phyloP scores from a whole-genome alignment of 345 rosid genomes.

The Excoecaria agallocha region DNA sequence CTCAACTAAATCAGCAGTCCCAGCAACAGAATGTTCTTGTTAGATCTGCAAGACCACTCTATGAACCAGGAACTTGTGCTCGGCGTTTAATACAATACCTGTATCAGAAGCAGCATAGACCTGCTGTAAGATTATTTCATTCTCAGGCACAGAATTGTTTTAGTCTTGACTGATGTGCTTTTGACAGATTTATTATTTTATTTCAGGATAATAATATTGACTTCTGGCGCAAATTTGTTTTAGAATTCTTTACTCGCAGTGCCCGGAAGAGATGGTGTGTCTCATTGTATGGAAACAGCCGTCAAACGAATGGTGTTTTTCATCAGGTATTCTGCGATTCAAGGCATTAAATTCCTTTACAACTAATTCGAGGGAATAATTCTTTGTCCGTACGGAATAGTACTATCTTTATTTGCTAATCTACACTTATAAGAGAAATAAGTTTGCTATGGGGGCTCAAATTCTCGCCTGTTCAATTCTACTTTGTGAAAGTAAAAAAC shows the following conservation, averaged over 20 bases:
- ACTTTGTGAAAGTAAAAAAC: background rate
- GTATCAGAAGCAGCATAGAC: constrained; percentile 91
- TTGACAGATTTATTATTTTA: constrained; percentile 22
- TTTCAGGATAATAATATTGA: constrained; percentile 92
- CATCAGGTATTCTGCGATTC: constrained; percentile 60
- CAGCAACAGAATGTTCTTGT: constrained; percentile 71
- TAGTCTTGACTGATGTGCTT: constrained; percentile 8
- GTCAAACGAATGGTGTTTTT: constrained; percentile 89
- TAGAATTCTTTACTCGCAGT: constrained; percentile 82
- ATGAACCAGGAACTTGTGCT: constrained; percentile 97
- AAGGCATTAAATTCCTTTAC: no score
- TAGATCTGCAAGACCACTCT: constrained; percentile 66
- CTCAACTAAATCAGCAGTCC: constrained; percentile 69
- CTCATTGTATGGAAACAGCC: constrained; percentile 94
- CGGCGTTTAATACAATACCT: constrained; percentile 84
- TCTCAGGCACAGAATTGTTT: background rate
- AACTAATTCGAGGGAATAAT: no score
- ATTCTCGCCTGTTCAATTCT: background rate
- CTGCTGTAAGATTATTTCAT: constrained; percentile 56
- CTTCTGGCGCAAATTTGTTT: constrained; percentile 95
- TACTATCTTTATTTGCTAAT: background rate
- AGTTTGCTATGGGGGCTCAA: background rate
- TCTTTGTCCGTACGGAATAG: no score
- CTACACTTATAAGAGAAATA: background rate
- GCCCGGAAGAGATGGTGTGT: constrained; percentile 98